A percentile compares a stretch with the other conserved stretches of the same genome.
These are phyloP conservation scores for Saprolegnia parasitica DNA, from an alignment of 352 stramenopile species.

Conservation along the genomic window DNA sequence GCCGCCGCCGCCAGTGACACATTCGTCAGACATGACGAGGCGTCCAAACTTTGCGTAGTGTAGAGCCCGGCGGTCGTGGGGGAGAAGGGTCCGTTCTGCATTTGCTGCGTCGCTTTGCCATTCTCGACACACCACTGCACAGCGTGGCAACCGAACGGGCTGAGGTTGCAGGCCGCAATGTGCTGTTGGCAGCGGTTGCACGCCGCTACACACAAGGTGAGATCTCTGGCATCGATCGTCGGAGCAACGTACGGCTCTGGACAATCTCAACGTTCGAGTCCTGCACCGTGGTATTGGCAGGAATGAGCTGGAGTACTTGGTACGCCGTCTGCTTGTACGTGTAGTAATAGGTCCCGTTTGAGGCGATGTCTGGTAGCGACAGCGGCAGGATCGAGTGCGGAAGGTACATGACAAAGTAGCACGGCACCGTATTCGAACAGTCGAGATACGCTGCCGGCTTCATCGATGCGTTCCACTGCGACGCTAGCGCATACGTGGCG, in stretches of 20 bases:
- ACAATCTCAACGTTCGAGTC: neutral
- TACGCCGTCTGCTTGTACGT: neutral
- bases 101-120: neutral
- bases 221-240: neutral
- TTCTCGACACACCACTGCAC: no score
- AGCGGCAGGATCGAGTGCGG: neutral
- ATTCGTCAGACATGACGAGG: neutral
- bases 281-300: neutral
- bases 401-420: neutral
- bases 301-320: neutral
- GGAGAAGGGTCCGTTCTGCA: neutral
- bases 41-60: neutral
- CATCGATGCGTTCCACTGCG: conserved; percentile 1
- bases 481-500: neutral
- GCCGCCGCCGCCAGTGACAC: neutral
- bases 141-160: neutral
- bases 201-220: neutral
- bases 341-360: neutral
- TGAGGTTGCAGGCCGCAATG: neutral
- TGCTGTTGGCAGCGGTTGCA: neutral
- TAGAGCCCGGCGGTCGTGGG: no score
- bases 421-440: neutral
- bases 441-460: neutral
- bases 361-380: neutral
- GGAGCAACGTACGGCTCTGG: neutral